Base-by-base conservation (phyloP, 345 rosid species). In the Psidium friedrichsthalianum region DNA sequence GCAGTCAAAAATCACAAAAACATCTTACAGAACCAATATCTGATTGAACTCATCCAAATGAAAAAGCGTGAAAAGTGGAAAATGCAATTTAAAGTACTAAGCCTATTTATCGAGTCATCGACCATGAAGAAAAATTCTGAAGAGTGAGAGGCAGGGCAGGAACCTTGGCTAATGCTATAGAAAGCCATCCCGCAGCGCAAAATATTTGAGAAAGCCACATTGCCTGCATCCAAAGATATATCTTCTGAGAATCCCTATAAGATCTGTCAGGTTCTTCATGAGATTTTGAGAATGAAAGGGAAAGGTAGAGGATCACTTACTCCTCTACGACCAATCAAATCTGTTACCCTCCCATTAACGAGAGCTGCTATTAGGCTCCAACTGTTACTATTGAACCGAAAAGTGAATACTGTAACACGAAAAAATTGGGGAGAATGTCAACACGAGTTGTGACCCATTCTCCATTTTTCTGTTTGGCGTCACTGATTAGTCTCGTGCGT, bases 81-180 rank as follows among this genome's bases (percentile, higher is more conserved):
- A 51, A 12, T 51, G 53, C 53, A 51, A 51, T 51, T 51, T 51
- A 51, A 51, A 51, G 32, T 21, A 51, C 27, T 25, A 16, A 18
- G 36, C 14, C 82, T 27, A 20, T 25, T 22, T 32, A 2, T 18
- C 29, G 51, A 51, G 29, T 9, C 82, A 51, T 16, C 2, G 9
- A 9, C 51, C 44, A 49, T 56, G 25, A 53, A 86, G 15, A 51
- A 51, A 51, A 51, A 3, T 51, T 51, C 53, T 51, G 16, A 51
- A 51, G 53, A 51, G 53, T 12, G 53, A 51, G 15, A 51, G 53
- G 47, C 12, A 13, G 53, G 53, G 53, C 16, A 51, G 53, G 53
- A 51, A 93, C 93, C 93, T 92, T 86, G 6, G 94, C 85, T 49
- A 91, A 91, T 36, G 89, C 90, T 53, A 93, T 91, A 55, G 88